Evolutionary conservation across 1,284 basidiomycete genomes (phyloP), one percentile per base, ranked within the genome.

Genomic region (Clitocybe nebularis): DNA sequence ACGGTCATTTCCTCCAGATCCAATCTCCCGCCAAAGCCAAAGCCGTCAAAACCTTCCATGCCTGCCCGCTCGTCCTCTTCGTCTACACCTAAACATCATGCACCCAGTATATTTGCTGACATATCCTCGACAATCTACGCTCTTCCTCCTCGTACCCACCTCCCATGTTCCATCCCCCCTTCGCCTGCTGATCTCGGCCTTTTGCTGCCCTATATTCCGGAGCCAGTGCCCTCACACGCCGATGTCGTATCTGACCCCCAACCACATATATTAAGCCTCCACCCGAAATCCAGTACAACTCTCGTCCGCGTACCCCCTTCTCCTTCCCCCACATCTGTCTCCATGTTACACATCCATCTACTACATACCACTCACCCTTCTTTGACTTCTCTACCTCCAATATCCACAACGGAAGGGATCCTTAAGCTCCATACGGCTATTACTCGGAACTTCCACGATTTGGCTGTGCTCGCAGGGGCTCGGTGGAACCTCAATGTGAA

Each of bases 401-500:
- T 9, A 26, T 32, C 11, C 7, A 34, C 44, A 3, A 13, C 32
- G 11, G 44, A 37, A 20, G 69, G 72, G 13, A 46, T 59, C 22
- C 52, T 60, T 26, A 58, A 68, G 42, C 68, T 75, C 9, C 66
- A 75, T 43, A 62, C 63, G 20, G 84, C 85, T 45, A 72, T 88
- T 51, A 75, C 78, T n/a, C 67, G 62, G 29, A 87, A 78, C 53
- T 89, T 73, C 54, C 69, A 84, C 53, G 80, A 84, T 40, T 71
- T 89, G 17, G 67, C 77, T 3, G 69, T 85, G 14, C 72, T 89
- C 5, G 71, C 77, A 3, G 63, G 63, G 21, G 61, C 67, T 13
- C 64, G 78, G 35, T 80, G 75, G 69, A 69, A 67, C 44, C 60
- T 75, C 24, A 65, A 64, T 43, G 69, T 61, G 36, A 67, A 72